Evolutionary conservation across 2,329 filamentous ascomycete species (phyloP).

Genomic region (Trichophyton mentagrophytes): DNA sequence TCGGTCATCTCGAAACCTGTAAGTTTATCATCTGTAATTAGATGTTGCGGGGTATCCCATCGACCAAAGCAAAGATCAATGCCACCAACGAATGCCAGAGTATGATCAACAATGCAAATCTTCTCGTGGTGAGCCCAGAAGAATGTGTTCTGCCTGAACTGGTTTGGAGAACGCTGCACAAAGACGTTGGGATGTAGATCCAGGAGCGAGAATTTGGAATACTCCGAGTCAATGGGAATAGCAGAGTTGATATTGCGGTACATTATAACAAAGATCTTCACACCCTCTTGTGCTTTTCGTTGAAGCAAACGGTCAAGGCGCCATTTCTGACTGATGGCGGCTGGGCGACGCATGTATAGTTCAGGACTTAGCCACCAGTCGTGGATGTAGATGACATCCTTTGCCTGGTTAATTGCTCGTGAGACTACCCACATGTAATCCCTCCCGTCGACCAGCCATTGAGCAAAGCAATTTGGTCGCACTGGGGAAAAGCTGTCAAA

Average conservation of each 20-base stretch:
- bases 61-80: slow-evolving; percentile 91
- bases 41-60: slow-evolving; percentile 81
- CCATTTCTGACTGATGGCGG: slow-evolving; percentile 72
- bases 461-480: slow-evolving; percentile 70
- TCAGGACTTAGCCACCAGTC: slow-evolving; percentile 95
- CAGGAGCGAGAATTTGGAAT: slow-evolving; percentile 90
- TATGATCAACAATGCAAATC: slow-evolving; percentile 88
- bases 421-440: slow-evolving; percentile 96
- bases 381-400: slow-evolving; percentile 86
- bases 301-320: slow-evolving; percentile 78
- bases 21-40: slow-evolving; percentile 75
- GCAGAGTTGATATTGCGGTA: slow-evolving; percentile 91
- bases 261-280: slow-evolving; percentile 86
- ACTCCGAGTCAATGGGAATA: slow-evolving; percentile 94
- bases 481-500: slow-evolving; percentile 88
- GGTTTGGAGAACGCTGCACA: slow-evolving; percentile 89
- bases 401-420: slow-evolving; percentile 73
- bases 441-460: slow-evolving; percentile 94
- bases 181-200: slow-evolving; percentile 97
- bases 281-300: slow-evolving; percentile 75
- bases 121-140: slow-evolving; percentile 99
- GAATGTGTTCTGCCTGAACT: slow-evolving; percentile 97
- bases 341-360: slow-evolving; percentile 69
- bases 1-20: slow-evolving; percentile 53
- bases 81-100: slow-evolving; percentile 86